Evolutionary conservation across 306 rosid species (phyloP), one percentile per base, ranked within the genome.

Genomic region (Lathyrus sativus): DNA sequence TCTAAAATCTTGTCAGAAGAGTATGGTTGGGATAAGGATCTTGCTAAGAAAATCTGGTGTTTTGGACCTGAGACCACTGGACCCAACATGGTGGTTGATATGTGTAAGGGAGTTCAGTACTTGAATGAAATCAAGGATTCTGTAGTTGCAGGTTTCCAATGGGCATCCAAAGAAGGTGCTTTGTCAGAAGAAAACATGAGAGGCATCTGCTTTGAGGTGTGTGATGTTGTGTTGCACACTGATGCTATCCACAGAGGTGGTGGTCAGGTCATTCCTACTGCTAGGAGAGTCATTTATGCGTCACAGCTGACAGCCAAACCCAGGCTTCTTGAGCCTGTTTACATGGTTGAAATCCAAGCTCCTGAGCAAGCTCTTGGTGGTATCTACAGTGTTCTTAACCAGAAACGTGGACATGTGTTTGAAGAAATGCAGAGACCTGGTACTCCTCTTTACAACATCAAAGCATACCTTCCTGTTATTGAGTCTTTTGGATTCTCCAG

Each of bases 101-200:
- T 83, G 89, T 87, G 92, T 72, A 89, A 87, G 89, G 96, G 96
- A 74, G 96, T 87, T 3, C 89, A 89, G 65, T 87, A 89, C 24
- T 79, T 89, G 10, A 89, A 89, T 72, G 93, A 89, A 85, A 87
- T 89, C 61, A 87, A 87, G 87, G 96, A 89, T 13, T 83, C 93
- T 2, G 91, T 89, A 0, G 92, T 87, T 48, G 89, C 93, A 28
- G 96, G 96, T 0, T 89, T 89, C 76, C 90, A 86, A 70, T 86
- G 91, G 92, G 97, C 97, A 2, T 85, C 97, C 6, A 91, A 91
- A 29, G 97, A 91, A 78, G 97, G 97, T 58, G 89, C 88, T 2
- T 35, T 91, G 80, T 81, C 89, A 0, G 92, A 91, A 42, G 97
- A 89, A 26, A 87, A 89, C 81, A 87, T 87, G 93, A 83, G 96